phyloP scores from a whole-genome alignment of 2,329 filamentous ascomycete species.

The Aureobasidium zeae region DNA sequence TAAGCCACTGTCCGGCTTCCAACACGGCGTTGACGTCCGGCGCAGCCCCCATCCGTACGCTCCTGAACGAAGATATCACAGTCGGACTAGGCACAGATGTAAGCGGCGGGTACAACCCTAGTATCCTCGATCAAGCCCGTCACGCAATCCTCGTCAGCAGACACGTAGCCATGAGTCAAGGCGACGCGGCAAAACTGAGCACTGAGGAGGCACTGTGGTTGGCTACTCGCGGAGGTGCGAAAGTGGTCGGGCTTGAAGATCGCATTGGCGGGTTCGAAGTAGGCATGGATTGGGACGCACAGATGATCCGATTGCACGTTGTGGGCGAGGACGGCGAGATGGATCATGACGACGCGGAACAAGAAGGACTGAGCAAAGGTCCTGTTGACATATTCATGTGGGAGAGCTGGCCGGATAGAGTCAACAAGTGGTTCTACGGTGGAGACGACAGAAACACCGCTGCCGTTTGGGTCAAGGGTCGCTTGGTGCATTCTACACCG shows the following conservation, averaged over 20 bases:
- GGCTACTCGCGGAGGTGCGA: conserved; percentile 78
- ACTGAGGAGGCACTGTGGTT: conserved; percentile 81
- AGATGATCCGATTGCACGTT: conserved; percentile 59
- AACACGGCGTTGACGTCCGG: conserved; percentile 79
- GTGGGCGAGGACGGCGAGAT: conserved; percentile 29
- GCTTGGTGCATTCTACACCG: conserved; percentile 58
- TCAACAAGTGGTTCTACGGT: conserved; percentile 91
- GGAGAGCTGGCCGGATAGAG: conserved; percentile 75
- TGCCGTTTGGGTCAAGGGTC: conserved; percentile 80
- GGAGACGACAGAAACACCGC: conserved; percentile 88
- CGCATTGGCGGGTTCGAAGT: conserved; percentile 72
- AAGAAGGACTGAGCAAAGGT: conserved; percentile 35
- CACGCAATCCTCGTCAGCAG: conserved; percentile 73
- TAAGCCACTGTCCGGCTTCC: conserved; percentile 79
- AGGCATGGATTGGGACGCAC: conserved; percentile 85
- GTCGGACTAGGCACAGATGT: conserved; percentile 89
- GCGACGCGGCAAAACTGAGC: conserved; percentile 54
- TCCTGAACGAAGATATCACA: conserved; percentile 65
- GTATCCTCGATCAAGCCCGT: conserved; percentile 71
- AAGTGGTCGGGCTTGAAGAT: conserved; percentile 63
- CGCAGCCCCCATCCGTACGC: conserved; percentile 61
- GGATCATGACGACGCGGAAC: conserved; percentile 31
- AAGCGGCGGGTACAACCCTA: conserved; percentile 74
- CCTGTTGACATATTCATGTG: conserved; percentile 84
- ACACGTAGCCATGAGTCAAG: conserved; percentile 51